phyloP scores from a whole-genome alignment of 768 basidiomycete species.

The Lentinus brumalis region DNA sequence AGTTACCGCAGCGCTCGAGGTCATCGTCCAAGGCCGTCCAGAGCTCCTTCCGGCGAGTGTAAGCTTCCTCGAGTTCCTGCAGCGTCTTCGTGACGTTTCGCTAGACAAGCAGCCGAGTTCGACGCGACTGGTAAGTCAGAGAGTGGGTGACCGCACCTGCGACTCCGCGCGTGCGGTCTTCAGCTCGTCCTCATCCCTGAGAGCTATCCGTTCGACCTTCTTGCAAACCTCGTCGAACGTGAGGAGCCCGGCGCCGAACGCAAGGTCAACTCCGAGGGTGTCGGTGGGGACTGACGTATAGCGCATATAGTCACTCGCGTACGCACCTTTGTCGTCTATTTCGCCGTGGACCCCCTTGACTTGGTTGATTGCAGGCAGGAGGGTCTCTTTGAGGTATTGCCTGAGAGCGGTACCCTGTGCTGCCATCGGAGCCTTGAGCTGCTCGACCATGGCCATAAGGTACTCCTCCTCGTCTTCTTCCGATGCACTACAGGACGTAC shows the following conservation, averaged over 20 bases:
- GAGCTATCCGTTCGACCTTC: constrained; percentile 47
- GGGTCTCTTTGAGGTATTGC: constrained; percentile 34
- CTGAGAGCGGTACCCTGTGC: constrained; percentile 28
- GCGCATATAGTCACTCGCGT: constrained; percentile 2
- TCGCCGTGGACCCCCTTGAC: constrained; percentile 39
- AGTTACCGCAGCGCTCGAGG: constrained; percentile 51
- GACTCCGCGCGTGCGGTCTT: constrained; percentile 40
- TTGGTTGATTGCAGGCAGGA: constrained; percentile 38
- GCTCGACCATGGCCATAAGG: constrained; percentile 26
- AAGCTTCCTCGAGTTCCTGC: constrained; percentile 50
- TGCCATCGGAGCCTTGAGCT: constrained; percentile 30
- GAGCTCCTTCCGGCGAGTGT: constrained; percentile 48
- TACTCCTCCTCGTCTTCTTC: constrained; percentile 26
- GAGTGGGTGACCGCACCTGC: constrained; percentile 49
- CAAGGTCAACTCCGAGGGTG: constrained; percentile 27
- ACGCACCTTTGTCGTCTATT: constrained; percentile 35
- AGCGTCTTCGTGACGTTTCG: constrained; percentile 43
- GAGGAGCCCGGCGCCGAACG: constrained; percentile 44
- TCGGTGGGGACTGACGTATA: neutral
- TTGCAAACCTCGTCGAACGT: constrained; percentile 59
- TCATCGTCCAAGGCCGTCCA: constrained; percentile 50
- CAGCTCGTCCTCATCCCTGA: constrained; percentile 47
- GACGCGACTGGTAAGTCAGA: constrained; percentile 39
- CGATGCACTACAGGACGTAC: constrained; percentile 18
- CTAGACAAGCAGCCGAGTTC: constrained; percentile 48